Evolutionary conservation across 768 basidiomycete genomes (phyloP).

Genomic region (Suillus brevipes): DNA sequence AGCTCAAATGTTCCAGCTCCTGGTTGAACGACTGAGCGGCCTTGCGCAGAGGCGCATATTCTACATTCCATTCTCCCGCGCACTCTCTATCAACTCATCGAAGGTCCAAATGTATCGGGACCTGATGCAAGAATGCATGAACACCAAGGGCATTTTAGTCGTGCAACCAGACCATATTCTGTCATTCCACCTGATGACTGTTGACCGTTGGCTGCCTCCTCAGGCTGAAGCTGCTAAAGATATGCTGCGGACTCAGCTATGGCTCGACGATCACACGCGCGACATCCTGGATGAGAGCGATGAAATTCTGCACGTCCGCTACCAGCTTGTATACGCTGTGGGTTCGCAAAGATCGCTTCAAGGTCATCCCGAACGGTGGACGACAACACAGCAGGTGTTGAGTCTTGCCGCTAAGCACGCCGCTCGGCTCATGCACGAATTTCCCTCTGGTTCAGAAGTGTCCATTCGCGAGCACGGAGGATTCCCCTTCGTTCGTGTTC

Average conservation of each 20-base stretch:
- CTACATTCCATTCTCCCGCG: slow-evolving; percentile 27
- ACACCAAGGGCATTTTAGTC: slow-evolving; percentile 24
- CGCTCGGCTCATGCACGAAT: slow-evolving; percentile 5
- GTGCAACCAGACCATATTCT: slow-evolving; percentile 35
- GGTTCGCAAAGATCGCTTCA: slow-evolving; percentile 31
- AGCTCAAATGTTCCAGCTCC: slow-evolving; percentile 29
- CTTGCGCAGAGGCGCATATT: slow-evolving; percentile 29
- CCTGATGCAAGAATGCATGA: slow-evolving; percentile 19
- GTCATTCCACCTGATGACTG: slow-evolving; percentile 26
- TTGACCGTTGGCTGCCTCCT: slow-evolving; percentile 33
- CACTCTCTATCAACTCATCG: slow-evolving; percentile 14
- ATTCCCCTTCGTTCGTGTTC: slow-evolving; percentile 28
- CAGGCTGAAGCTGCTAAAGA: slow-evolving; percentile 9
- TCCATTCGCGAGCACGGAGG: slow-evolving; percentile 14
- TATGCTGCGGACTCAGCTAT: slow-evolving; percentile 16
- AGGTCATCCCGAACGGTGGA: slow-evolving; percentile 37
- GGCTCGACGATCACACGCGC: slow-evolving; percentile 26
- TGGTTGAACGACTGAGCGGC: slow-evolving; percentile 24
- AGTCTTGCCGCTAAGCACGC: slow-evolving; percentile 22
- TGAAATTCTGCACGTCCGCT: slow-evolving; percentile 37
- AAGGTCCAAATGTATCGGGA: slow-evolving; percentile 24
- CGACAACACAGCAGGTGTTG: slow-evolving; percentile 32
- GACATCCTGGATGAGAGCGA: slow-evolving; percentile 51
- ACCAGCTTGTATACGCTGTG: slow-evolving; percentile 38
- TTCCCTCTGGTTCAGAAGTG: slow-evolving; percentile 20